Percentiles rank a stretch among this genome's conserved stretches.
These are phyloP conservation scores for Fremontodendron californicum DNA, from an alignment of 345 rosid species.

Conservation along the genomic window DNA sequence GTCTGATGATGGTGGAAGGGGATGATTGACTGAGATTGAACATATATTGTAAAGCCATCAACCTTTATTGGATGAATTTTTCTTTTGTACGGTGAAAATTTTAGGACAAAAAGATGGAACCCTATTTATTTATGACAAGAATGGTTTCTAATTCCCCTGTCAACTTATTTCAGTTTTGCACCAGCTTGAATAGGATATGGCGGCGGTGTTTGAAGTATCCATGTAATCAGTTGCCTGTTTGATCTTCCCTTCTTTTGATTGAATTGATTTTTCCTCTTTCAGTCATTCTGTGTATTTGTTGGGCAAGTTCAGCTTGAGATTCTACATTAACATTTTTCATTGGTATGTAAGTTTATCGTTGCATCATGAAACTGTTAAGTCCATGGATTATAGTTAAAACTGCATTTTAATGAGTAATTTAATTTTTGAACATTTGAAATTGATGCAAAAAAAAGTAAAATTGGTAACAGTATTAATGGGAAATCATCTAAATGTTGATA, in stretches of 20 bases:
- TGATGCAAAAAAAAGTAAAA: too few relatives aligned
- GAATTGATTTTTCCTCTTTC: background rate
- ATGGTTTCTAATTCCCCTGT: background rate
- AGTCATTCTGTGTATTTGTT: background rate
- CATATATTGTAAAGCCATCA: slow-evolving; percentile 28
- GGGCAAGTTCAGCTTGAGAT: background rate
- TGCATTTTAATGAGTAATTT: too few relatives aligned
- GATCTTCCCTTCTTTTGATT: background rate
- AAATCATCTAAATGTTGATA: too few relatives aligned
- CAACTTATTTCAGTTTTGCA: background rate
- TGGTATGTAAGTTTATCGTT: background rate
- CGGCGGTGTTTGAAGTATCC: slow-evolving; percentile 2
- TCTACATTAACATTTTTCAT: background rate
- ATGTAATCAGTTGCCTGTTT: background rate
- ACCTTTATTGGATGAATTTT: slow-evolving; percentile 11
- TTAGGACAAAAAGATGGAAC: slow-evolving; percentile 10
- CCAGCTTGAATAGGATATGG: background rate
- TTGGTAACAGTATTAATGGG: too few relatives aligned
- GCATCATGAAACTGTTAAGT: background rate
- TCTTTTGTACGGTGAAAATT: slow-evolving; percentile 12
- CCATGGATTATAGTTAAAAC: too few relatives aligned
- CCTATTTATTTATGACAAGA: background rate
- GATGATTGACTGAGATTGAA: slow-evolving; percentile 19
- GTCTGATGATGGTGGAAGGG: slow-evolving; percentile 12
- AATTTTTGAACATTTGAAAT: too few relatives aligned